phyloP scores from a whole-genome alignment of 164 flowering plant species.

The Pachysandra terminalis region DNA sequence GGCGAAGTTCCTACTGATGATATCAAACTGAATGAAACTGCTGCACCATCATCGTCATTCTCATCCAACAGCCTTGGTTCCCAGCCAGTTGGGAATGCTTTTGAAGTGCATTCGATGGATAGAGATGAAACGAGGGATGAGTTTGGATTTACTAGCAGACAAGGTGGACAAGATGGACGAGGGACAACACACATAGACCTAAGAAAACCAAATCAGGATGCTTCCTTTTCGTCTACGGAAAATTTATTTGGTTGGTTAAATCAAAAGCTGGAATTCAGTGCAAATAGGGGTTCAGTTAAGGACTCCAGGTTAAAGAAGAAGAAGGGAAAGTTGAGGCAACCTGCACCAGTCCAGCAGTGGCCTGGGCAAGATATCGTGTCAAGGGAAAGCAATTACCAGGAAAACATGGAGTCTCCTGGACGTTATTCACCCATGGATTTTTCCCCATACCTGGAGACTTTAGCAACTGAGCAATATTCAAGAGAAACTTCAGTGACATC shows the following conservation, averaged over 20 bases:
- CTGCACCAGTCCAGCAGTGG: conserved; percentile 27
- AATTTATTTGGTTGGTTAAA: conserved; percentile 27
- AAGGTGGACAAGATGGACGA: conserved; percentile 17
- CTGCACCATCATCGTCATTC: conserved; percentile 17
- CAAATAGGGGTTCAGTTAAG: conserved; percentile 38
- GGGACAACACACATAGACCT: conserved; percentile 29
- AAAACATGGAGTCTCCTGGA: conserved; percentile 40
- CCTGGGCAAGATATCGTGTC: conserved; percentile 30
- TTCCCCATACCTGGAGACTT: conserved; percentile 69
- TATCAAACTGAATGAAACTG: conserved; percentile 11
- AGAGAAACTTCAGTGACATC: conserved; percentile 54
- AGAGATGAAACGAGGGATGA: conserved; percentile 21
- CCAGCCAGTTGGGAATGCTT: conserved; percentile 21
- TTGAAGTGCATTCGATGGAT: conserved; percentile 16
- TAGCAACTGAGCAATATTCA: conserved; percentile 30
- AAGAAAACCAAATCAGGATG: conserved; percentile 31
- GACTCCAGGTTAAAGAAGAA: conserved; percentile 38
- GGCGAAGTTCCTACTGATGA: conserved; percentile 17
- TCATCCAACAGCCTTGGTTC: conserved; percentile 17
- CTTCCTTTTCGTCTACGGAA: conserved; percentile 16
- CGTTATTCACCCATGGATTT: conserved; percentile 87
- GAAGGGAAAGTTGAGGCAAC: conserved; percentile 42
- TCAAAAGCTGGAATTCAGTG: conserved; percentile 37
- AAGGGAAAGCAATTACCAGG: conserved; percentile 31
- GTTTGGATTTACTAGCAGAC: conserved; percentile 33